Percentiles rank a stretch among this genome's conserved stretches.
Conservation (phyloP, 768 basidiomycete genomes). For the Tricholomella constricta region DNA sequence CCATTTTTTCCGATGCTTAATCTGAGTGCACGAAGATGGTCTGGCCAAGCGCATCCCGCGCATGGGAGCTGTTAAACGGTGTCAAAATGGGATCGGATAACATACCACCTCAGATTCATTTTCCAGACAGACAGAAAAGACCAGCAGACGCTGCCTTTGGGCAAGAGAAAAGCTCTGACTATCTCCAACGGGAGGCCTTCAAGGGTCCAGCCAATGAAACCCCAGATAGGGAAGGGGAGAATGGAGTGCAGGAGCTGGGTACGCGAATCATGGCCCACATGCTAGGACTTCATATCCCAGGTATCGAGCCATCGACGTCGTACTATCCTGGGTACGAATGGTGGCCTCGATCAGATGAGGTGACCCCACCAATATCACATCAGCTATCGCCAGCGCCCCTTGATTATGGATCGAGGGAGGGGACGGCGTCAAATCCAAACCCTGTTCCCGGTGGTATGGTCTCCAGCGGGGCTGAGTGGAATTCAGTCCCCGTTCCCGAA, state of each 20-base stretch:
- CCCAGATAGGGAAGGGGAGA: conserved; percentile 29
- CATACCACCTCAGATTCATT: conserved; percentile 36
- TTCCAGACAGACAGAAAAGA: conserved; percentile 54
- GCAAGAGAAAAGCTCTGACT: conserved; percentile 49
- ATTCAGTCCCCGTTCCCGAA: conserved; percentile 13
- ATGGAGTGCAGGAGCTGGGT: conserved; percentile 63
- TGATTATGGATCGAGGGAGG: conserved; percentile 9
- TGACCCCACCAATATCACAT: conserved; percentile 20
- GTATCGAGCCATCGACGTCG: conserved; percentile 60
- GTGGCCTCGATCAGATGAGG: conserved; percentile 55
- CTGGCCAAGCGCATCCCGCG: conserved; percentile 72
- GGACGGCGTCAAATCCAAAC: background rate
- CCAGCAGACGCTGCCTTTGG: conserved; percentile 66
- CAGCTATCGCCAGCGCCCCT: conserved; percentile 13
- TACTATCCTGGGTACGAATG: conserved; percentile 63
- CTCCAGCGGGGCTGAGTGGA: conserved; percentile 12
- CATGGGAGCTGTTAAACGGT: conserved; percentile 67
- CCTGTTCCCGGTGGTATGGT: conserved; percentile 1
- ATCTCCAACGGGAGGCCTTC: conserved; percentile 44
- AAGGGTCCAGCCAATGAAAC: conserved; percentile 22
- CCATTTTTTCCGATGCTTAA: conserved; percentile 1
- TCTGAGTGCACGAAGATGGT: conserved; percentile 43
- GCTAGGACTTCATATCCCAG: conserved; percentile 67
- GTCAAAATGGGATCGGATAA: conserved; percentile 57
- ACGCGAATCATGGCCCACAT: conserved; percentile 73